phyloP scores from a whole-genome alignment of 1,284 basidiomycete species.

The Rhizoctonia solani region DNA sequence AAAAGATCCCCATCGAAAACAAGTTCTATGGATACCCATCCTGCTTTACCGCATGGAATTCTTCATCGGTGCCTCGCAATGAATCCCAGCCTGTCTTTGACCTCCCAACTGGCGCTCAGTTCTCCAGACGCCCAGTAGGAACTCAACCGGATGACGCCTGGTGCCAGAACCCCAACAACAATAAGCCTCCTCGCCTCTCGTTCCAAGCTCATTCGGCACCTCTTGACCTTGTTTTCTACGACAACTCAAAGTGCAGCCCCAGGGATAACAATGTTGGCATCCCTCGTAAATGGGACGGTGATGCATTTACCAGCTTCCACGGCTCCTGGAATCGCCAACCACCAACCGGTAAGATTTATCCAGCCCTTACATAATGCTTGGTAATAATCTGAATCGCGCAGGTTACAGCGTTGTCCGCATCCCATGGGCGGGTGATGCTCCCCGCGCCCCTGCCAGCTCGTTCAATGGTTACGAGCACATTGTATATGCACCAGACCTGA shows the following conservation, averaged over 20 bases:
- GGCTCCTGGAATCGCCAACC: slow-evolving; percentile 30
- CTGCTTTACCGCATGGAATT: slow-evolving; percentile 28
- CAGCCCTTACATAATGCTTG: too few species aligned
- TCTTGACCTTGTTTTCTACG: slow-evolving; percentile 28
- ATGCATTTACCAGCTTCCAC: slow-evolving; percentile 31
- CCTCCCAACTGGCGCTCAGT: slow-evolving; percentile 26
- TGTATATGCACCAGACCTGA: not conserved
- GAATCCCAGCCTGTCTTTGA: not conserved
- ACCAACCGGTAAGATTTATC: slow-evolving; percentile 18
- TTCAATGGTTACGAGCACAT: slow-evolving; percentile 9
- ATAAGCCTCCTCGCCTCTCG: not conserved
- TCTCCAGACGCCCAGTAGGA: not conserved
- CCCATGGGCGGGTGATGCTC: not conserved
- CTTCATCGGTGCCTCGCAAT: not conserved
- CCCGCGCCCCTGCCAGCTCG: not conserved
- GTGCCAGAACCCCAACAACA: slow-evolving; percentile 20
- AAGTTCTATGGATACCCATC: slow-evolving; percentile 32
- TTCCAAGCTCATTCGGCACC: slow-evolving; percentile 18
- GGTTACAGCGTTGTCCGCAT: slow-evolving; percentile 12
- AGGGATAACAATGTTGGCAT: not conserved
- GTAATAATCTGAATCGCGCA: too few species aligned
- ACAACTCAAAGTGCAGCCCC: not conserved
- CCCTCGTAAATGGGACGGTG: slow-evolving; percentile 5
- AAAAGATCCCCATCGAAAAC: not conserved
- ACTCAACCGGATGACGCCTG: slow-evolving; percentile 5